These are phyloP conservation scores for Xylaria sp. DNA, from an alignment of 2,329 filamentous ascomycete genomes.

Conservation along the genomic window DNA sequence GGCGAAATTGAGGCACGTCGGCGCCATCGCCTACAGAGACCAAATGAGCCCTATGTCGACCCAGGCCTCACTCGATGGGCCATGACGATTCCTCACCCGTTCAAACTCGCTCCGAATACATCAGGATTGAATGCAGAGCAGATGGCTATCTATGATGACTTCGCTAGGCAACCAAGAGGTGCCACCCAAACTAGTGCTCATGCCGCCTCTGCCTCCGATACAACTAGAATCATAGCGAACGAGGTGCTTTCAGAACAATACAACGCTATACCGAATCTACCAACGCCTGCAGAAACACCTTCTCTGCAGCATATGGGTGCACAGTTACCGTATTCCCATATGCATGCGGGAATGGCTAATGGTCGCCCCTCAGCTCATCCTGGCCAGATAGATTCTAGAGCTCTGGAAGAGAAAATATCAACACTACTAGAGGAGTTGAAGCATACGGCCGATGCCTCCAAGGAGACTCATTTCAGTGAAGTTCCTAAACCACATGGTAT, in stretches of 20 bases:
- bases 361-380: slow-evolving; percentile 59
- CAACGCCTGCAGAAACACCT: slow-evolving; percentile 70
- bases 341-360: slow-evolving; percentile 62
- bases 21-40: slow-evolving; percentile 77
- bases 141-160: slow-evolving; percentile 96
- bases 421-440: slow-evolving; percentile 69
- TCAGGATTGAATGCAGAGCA: slow-evolving; percentile 88
- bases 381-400: slow-evolving; percentile 63
- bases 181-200: slow-evolving; percentile 66
- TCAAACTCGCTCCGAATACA: slow-evolving; percentile 78
- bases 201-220: slow-evolving; percentile 68
- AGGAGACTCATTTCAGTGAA: slow-evolving; percentile 69
- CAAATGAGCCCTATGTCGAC: slow-evolving; percentile 87
- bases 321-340: slow-evolving; percentile 67
- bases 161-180: slow-evolving; percentile 83
- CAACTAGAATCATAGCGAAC: slow-evolving; percentile 70
- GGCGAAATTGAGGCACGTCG: slow-evolving; percentile 81
- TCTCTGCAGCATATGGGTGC: slow-evolving; percentile 63
- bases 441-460: slow-evolving; percentile 61
- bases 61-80: slow-evolving; percentile 88
- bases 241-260: slow-evolving; percentile 73
- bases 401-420: slow-evolving; percentile 65
- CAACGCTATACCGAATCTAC: slow-evolving; percentile 64
- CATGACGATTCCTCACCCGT: slow-evolving; percentile 92
- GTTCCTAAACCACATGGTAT: slow-evolving; percentile 69